These are phyloP conservation scores for Lactarius hengduanensis DNA, from an alignment of 768 basidiomycete genomes.

Conservation along the genomic window DNA sequence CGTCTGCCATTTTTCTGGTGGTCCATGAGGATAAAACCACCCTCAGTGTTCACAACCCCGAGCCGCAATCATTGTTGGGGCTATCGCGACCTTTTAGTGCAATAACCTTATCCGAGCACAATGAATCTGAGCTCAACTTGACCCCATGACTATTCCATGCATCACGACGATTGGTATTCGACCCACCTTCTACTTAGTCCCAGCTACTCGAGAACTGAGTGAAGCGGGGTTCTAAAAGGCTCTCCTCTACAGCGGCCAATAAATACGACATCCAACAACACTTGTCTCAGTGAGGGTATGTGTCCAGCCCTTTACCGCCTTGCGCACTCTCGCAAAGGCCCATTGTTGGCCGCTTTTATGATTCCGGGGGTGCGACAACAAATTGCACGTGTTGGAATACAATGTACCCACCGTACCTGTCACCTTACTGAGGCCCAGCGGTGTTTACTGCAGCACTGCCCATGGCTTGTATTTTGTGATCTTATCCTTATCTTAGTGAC, in stretches of 20 bases:
- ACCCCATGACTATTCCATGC: not conserved
- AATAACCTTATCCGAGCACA: conserved; percentile 7
- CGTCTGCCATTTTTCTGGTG: no score
- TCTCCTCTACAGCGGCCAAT: not conserved
- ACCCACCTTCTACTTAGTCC: conserved; percentile 10
- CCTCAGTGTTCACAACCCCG: not conserved
- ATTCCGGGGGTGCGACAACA: not conserved
- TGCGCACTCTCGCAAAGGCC: not conserved
- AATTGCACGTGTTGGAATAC: no score
- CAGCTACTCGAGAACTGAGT: not conserved
- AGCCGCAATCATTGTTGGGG: conserved; percentile 13
- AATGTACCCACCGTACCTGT: no score
- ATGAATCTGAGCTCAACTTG: no score
- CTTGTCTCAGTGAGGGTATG: conserved; percentile 5
- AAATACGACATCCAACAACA: not conserved
- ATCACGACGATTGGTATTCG: conserved; percentile 6
- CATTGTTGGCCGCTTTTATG: not conserved
- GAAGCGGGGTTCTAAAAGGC: not conserved
- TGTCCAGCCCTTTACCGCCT: not conserved
- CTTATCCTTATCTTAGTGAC: no score
- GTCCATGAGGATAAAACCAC: no score
- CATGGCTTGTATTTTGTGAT: no score
- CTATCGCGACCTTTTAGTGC: not conserved
- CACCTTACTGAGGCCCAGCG: no score
- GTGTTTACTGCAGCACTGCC: no score